phyloP scores from a whole-genome alignment of 2,329 filamentous ascomycete genomes.

The Colletotrichum chlorophyti region DNA sequence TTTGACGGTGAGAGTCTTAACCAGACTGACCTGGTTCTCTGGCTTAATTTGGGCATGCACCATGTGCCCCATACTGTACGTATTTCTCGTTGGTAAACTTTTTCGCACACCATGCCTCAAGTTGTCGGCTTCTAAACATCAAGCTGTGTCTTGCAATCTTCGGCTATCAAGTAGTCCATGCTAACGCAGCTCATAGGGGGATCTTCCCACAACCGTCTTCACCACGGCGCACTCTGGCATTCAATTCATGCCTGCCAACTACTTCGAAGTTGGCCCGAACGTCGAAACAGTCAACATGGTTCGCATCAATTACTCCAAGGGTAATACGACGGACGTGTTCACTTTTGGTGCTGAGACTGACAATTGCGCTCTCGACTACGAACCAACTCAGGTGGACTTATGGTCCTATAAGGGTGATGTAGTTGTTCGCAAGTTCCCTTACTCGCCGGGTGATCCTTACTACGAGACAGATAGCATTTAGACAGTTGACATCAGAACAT shows the following conservation, averaged over 20 bases:
- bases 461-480: constrained; percentile 19
- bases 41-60: constrained; percentile 62
- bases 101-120: too few relatives aligned
- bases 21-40: constrained; percentile 51
- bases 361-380: constrained; percentile 38
- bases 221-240: constrained; percentile 48
- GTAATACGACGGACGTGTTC: constrained; percentile 37
- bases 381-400: constrained; percentile 36
- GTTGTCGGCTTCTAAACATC: not conserved
- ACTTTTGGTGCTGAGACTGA: constrained; percentile 41
- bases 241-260: constrained; percentile 48
- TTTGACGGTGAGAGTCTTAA: constrained; percentile 45
- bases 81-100: too few relatives aligned
- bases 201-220: constrained; percentile 58
- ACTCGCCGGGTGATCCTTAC: constrained; percentile 10
- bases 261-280: constrained; percentile 39
- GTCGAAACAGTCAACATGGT: constrained; percentile 39
- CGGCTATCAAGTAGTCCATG: not conserved
- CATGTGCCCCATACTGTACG: constrained; percentile 58
- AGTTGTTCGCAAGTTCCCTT: constrained; percentile 23
- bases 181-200: constrained; percentile 28
- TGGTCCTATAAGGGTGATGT: constrained; percentile 34
- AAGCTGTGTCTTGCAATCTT: not conserved
- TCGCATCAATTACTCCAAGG: constrained; percentile 44
- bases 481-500: too few relatives aligned